Percentiles rank a stretch among this genome's conserved stretches.
These are phyloP conservation scores for Backusella macrospora DNA, from an alignment of 192 early-diverging fungal genomes.

Conservation along the genomic window DNA sequence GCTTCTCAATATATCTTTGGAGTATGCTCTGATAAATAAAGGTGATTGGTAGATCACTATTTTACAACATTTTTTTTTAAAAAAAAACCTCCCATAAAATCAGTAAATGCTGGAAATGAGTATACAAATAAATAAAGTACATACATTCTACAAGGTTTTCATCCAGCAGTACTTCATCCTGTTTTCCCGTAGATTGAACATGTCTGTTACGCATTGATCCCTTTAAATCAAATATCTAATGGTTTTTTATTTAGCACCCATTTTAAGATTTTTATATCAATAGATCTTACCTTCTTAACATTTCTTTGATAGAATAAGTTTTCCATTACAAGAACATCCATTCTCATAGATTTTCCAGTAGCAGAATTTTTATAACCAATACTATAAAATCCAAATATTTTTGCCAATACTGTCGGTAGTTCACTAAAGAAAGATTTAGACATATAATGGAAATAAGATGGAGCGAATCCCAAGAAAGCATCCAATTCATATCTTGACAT, in stretches of 20 bases:
- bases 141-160: conserved; percentile 90
- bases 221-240: conserved; percentile 88
- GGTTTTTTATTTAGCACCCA: neutral
- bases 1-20: conserved; percentile 80
- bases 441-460: conserved; percentile 88
- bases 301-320: conserved; percentile 91
- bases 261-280: neutral
- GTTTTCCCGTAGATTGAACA: conserved; percentile 82
- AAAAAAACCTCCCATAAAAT: too few species aligned
- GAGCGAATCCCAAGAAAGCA: conserved; percentile 88
- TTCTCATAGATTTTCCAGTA: conserved; percentile 78
- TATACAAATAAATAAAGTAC: conserved; percentile 13
- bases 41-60: conserved; percentile 83
- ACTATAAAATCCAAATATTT: conserved; percentile 92
- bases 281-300: conserved; percentile 59
- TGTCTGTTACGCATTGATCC: conserved; percentile 94
- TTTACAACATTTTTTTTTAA: neutral
- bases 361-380: conserved; percentile 87
- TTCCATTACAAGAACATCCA: conserved; percentile 96
- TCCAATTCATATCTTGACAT: conserved; percentile 82
- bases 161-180: conserved; percentile 89
- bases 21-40: conserved; percentile 88
- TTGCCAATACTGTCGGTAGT: conserved; percentile 82
- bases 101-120: too few species aligned
- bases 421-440: conserved; percentile 79